A percentile compares a stretch with the other conserved stretches of the same genome.
phyloP scores from a whole-genome alignment of 2,329 filamentous ascomycete species.

The Fusarium camptoceras region DNA sequence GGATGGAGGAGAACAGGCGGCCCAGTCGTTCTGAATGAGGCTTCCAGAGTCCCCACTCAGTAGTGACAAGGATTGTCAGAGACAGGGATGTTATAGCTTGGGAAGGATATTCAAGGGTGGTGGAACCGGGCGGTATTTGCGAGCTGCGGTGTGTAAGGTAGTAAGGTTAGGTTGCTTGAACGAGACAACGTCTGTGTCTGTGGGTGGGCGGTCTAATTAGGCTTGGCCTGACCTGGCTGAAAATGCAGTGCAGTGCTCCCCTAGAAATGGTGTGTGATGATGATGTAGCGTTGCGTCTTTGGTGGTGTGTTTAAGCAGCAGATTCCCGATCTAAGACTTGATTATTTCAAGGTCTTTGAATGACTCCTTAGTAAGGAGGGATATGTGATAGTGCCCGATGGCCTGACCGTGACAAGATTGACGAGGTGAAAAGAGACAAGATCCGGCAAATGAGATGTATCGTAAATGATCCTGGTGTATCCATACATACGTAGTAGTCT shows the following conservation, averaged over 20 bases:
- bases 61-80: slow-evolving; percentile 20
- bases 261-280: slow-evolving; percentile 30
- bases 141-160: slow-evolving; percentile 37
- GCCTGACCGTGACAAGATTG: slow-evolving; percentile 22
- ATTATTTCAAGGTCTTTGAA: background rate
- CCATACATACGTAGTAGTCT: background rate
- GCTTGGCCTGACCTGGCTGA: slow-evolving; percentile 34
- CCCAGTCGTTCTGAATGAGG: slow-evolving; percentile 48
- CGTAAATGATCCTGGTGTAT: background rate
- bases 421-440: slow-evolving; percentile 9
- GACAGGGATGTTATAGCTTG: slow-evolving; percentile 25
- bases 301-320: slow-evolving; percentile 35
- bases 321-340: slow-evolving; percentile 10
- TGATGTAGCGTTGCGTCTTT: slow-evolving; percentile 35
- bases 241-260: slow-evolving; percentile 21
- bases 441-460: background rate
- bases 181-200: slow-evolving; percentile 30
- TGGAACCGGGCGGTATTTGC: slow-evolving; percentile 31
- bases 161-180: slow-evolving; percentile 9
- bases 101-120: slow-evolving; percentile 37
- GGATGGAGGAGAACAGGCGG: slow-evolving; percentile 42
- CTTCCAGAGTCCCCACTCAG: slow-evolving; percentile 43
- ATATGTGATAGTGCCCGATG: slow-evolving; percentile 24
- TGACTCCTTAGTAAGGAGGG: background rate
- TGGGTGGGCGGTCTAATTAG: slow-evolving; percentile 39